These are phyloP conservation scores for Leptographium flavum DNA, from an alignment of 2,329 filamentous ascomycete species.

Conservation along the genomic window DNA sequence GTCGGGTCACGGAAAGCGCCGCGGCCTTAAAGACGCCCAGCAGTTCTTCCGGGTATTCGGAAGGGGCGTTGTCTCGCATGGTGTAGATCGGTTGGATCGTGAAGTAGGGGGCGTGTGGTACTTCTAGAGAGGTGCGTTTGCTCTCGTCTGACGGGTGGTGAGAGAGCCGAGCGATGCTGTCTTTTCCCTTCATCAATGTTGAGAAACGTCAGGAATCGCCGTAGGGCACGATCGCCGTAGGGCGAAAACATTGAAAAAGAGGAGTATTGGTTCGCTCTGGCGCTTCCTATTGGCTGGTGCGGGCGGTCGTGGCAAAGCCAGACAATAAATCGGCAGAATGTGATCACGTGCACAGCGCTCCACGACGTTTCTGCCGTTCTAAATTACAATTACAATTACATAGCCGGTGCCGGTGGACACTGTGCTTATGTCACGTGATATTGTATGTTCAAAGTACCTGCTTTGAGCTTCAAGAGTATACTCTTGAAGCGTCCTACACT, in stretches of 20 bases:
- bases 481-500: too few relatives aligned
- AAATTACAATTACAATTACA: too few relatives aligned
- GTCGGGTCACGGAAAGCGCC: conserved; percentile 84
- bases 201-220: not conserved
- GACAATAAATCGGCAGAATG: not conserved
- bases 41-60: conserved; percentile 41
- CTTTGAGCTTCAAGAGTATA: too few relatives aligned
- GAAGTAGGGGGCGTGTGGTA: not conserved
- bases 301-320: not conserved
- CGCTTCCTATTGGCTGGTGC: not conserved
- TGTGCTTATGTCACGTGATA: too few relatives aligned
- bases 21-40: conserved; percentile 85
- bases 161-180: too few relatives aligned
- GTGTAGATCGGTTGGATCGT: not conserved
- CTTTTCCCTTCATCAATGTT: not conserved
- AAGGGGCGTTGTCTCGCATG: not conserved
- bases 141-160: not conserved
- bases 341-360: not conserved
- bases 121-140: not conserved
- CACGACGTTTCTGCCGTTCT: not conserved
- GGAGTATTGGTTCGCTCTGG: not conserved
- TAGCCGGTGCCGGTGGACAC: too few relatives aligned
- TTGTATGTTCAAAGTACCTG: too few relatives aligned
- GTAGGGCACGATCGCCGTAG: too few relatives aligned
- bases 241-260: not conserved